Conservation (phyloP, 495 filamentous ascomycete genomes). For the Bacidia rubella region DNA sequence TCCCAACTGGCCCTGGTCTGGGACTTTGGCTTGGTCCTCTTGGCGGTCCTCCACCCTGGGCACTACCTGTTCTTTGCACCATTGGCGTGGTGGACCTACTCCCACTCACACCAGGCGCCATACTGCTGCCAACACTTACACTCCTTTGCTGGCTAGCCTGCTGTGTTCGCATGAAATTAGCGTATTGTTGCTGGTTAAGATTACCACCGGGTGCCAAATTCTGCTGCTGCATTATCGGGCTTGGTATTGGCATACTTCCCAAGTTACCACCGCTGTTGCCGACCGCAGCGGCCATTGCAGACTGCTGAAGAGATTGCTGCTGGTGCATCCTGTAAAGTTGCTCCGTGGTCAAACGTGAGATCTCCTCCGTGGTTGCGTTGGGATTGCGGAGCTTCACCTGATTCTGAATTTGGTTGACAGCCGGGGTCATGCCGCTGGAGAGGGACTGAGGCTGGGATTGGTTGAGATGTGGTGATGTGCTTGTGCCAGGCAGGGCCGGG, state of each 20-base stretch:
- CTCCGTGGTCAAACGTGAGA: conserved; percentile 48
- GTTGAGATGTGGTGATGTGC: conserved; percentile 37
- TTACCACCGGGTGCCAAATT: conserved; percentile 21
- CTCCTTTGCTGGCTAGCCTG: conserved; percentile 36
- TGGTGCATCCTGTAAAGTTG: conserved; percentile 34
- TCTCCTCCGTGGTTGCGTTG: conserved; percentile 41
- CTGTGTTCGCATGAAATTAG: conserved; percentile 58
- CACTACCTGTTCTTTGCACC: conserved; percentile 25
- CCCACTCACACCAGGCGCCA: conserved; percentile 25
- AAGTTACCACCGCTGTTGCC: conserved; percentile 28
- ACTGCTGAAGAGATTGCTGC: conserved; percentile 36
- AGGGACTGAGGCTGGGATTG: conserved; percentile 33
- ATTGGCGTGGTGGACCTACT: conserved; percentile 39
- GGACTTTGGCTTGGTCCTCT: conserved; percentile 17
- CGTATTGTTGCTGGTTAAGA: conserved; percentile 48
- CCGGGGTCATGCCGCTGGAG: conserved; percentile 39
- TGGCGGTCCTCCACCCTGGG: conserved; percentile 11
- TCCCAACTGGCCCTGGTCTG: conserved; percentile 29
- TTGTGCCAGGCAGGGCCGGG: conserved; percentile 32
- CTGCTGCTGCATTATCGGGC: conserved; percentile 15
- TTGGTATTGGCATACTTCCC: conserved; percentile 10
- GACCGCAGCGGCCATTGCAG: conserved; percentile 53
- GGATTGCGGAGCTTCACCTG: conserved; percentile 42
- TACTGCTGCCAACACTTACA: conserved; percentile 27
- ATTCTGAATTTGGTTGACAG: conserved; percentile 37